Evolutionary conservation across 2,329 filamentous ascomycete species (phyloP).

Genomic region (Fusarium duplospermum): DNA sequence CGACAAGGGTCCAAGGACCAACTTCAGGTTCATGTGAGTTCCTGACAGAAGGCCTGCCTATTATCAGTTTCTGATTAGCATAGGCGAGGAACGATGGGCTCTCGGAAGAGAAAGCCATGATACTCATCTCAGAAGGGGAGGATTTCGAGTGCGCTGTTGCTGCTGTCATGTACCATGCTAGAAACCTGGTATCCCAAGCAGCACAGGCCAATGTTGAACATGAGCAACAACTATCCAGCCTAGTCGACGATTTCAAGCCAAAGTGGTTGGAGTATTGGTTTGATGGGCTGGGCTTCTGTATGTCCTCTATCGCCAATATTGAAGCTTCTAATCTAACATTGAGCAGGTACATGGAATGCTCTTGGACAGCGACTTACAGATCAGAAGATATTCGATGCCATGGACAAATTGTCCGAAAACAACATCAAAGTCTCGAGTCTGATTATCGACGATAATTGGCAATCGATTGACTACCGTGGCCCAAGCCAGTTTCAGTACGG

Average conservation of each 20-base stretch:
- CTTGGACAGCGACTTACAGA: conserved; percentile 86
- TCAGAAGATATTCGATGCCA: conserved; percentile 79
- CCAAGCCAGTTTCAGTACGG: conserved; percentile 67
- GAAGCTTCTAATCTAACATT: conserved; percentile 25
- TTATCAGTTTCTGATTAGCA: conserved; percentile 19
- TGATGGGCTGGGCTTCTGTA: conserved; percentile 91
- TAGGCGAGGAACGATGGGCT: conserved; percentile 75
- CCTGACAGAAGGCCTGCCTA: background rate
- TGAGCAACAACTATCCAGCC: conserved; percentile 58
- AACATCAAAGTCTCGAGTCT: conserved; percentile 84
- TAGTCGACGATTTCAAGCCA: conserved; percentile 62
- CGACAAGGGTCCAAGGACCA: conserved; percentile 72
- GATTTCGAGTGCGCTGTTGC: conserved; percentile 81
- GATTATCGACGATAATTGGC: conserved; percentile 99
- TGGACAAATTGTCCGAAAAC: conserved; percentile 76
- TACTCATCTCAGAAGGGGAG: conserved; percentile 78
- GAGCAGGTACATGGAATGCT: conserved; percentile 86
- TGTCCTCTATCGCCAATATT: conserved; percentile 39
- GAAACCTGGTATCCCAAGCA: conserved; percentile 60
- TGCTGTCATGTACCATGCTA: conserved; percentile 88
- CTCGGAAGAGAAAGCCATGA: conserved; percentile 63
- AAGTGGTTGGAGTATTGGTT: conserved; percentile 90
- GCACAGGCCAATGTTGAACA: conserved; percentile 57
- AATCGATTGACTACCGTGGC: conserved; percentile 71
- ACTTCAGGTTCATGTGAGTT: conserved; percentile 71